Percentiles rank a stretch among this genome's conserved stretches.
Evolutionary conservation across 2,329 filamentous ascomycete genomes (phyloP).

Genomic region (Didymella pinodella): DNA sequence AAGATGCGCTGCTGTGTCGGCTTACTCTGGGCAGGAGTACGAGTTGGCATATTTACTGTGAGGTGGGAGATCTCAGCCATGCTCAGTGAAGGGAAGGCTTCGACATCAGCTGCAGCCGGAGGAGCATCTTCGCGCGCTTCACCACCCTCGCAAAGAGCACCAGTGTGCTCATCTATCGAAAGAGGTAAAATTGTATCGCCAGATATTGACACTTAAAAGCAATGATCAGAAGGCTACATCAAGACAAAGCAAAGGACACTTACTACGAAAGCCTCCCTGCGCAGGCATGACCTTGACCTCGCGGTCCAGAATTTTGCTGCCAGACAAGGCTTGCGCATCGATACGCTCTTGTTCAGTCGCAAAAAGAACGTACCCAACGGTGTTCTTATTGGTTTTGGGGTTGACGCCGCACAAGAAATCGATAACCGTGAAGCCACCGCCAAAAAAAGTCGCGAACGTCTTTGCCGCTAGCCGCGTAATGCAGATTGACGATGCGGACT

Average conservation of each 20-base stretch:
- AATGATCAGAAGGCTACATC: background rate
- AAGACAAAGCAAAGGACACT: background rate
- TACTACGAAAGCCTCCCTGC: background rate
- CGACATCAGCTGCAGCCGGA: background rate
- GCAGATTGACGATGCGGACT: slow-evolving; percentile 6
- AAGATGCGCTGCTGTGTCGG: background rate
- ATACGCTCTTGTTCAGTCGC: slow-evolving; percentile 4
- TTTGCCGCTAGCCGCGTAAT: background rate
- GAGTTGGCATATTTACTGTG: background rate
- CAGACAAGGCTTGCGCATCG: background rate
- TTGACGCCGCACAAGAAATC: slow-evolving; percentile 3
- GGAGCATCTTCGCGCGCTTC: background rate
- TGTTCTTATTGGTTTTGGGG: slow-evolving; percentile 3
- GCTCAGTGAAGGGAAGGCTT: slow-evolving; percentile 1
- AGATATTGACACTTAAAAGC: background rate
- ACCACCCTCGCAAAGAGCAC: too few species aligned
- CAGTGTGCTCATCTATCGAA: background rate
- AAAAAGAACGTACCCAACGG: background rate
- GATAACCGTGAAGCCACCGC: background rate
- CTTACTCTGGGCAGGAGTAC: background rate
- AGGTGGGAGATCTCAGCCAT: background rate
- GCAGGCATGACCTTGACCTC: slow-evolving; percentile 1
- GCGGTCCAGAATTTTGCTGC: background rate
- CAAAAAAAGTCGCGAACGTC: slow-evolving; percentile 5
- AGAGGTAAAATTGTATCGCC: background rate